phyloP scores from a whole-genome alignment of 2,329 filamentous ascomycete species.

The Ascochyta pisi region DNA sequence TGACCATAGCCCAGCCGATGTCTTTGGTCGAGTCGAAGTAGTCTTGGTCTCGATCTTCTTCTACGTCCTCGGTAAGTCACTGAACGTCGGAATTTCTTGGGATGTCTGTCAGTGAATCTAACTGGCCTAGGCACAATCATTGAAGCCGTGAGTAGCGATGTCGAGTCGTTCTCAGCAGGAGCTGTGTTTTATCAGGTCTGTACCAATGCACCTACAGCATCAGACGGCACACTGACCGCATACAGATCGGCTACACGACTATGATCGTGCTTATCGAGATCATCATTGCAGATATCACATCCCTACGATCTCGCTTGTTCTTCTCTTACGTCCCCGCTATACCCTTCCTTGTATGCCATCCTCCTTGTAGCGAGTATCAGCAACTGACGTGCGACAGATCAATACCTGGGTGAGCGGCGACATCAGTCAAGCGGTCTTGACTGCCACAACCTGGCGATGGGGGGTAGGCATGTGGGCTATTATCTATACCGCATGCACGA shows the following conservation, averaged over 20 bases:
- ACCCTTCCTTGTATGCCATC: constrained; percentile 7
- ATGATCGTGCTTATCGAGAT: constrained; percentile 69
- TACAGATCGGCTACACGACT: constrained; percentile 64
- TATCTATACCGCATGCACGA: constrained; percentile 63
- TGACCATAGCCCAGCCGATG: constrained; percentile 65
- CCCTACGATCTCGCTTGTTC: constrained; percentile 62
- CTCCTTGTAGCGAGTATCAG: background rate
- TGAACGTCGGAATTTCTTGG: background rate
- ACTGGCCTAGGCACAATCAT: constrained; percentile 54
- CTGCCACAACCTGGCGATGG: constrained; percentile 64
- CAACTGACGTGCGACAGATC: constrained; percentile 21
- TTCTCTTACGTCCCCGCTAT: constrained; percentile 19
- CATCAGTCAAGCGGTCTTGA: constrained; percentile 60
- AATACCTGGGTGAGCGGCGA: constrained; percentile 71
- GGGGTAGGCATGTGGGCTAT: constrained; percentile 67
- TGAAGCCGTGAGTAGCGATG: constrained; percentile 58
- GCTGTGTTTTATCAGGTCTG: constrained; percentile 33
- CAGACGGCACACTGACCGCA: background rate
- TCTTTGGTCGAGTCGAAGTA: constrained; percentile 67
- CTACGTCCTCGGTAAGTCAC: constrained; percentile 55
- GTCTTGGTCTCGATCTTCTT: constrained; percentile 63
- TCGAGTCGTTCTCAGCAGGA: constrained; percentile 62
- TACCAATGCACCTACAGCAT: background rate
- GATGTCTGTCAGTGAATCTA: background rate
- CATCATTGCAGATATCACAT: constrained; percentile 69